Evolutionary conservation across 148 eudicot species (phyloP).

Genomic region (Amaranthus palmeri): DNA sequence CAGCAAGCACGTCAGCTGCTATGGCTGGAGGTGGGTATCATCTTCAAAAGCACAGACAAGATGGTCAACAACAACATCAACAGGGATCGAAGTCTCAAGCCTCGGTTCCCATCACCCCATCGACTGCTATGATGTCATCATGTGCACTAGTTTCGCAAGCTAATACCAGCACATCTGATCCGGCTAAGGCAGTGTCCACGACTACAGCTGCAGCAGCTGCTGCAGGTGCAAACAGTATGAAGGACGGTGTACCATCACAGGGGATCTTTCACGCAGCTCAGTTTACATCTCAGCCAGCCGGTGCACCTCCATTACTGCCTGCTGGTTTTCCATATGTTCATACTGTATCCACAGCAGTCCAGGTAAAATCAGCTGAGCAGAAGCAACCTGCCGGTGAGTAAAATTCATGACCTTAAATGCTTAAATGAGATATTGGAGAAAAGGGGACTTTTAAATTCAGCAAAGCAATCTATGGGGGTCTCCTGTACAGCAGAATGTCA

Average conservation of each 20-base stretch:
- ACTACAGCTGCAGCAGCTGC: slow-evolving; percentile 35
- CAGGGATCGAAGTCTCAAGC: slow-evolving; percentile 32
- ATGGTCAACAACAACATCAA: slow-evolving; percentile 40
- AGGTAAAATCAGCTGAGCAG: slow-evolving; percentile 74
- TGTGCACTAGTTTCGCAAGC: slow-evolving; percentile 37
- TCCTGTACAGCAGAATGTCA: slow-evolving; percentile 31
- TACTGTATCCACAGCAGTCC: slow-evolving; percentile 50
- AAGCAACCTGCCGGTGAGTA: slow-evolving; percentile 94
- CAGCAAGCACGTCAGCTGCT: slow-evolving; percentile 33
- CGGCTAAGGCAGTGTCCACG: slow-evolving; percentile 51
- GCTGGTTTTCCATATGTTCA: slow-evolving; percentile 56
- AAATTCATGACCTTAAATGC: neutral
- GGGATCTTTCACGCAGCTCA: slow-evolving; percentile 48
- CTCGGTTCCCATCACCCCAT: slow-evolving; percentile 34
- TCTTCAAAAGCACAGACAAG: slow-evolving; percentile 50
- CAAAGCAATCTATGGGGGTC: slow-evolving; percentile 15
- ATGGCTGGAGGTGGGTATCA: slow-evolving; percentile 47
- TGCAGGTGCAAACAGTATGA: slow-evolving; percentile 40
- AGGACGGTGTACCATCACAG: slow-evolving; percentile 50
- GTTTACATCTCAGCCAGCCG: slow-evolving; percentile 50
- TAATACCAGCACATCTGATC: slow-evolving; percentile 48
- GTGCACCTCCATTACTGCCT: slow-evolving; percentile 38
- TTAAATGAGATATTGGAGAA: slow-evolving; percentile 3
- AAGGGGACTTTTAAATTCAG: slow-evolving; percentile 20
- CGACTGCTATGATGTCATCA: slow-evolving; percentile 67